Conservation (phyloP, 257 asterid genomes). For the Gentiana dahurica region DNA sequence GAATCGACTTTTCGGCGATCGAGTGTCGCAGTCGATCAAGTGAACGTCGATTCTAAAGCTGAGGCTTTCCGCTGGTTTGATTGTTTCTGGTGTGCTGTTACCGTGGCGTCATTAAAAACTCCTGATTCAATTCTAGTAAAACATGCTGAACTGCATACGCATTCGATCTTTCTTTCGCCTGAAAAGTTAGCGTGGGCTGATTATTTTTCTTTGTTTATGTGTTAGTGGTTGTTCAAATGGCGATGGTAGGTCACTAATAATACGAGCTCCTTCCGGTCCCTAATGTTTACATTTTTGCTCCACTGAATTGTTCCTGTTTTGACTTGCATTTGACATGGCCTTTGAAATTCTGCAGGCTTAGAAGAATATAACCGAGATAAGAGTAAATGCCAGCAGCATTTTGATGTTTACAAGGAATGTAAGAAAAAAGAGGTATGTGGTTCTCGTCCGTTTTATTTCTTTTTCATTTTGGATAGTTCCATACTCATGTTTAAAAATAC, state of each 20-base stretch:
- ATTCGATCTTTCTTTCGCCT: too few relatives aligned
- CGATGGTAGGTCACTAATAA: not conserved
- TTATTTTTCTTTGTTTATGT: not conserved
- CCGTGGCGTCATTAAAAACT: too few relatives aligned
- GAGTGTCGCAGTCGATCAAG: too few relatives aligned
- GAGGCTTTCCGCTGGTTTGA: too few relatives aligned
- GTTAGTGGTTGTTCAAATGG: not conserved
- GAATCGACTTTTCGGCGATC: too few relatives aligned
- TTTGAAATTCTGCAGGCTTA: conserved; percentile 39
- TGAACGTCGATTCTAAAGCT: too few relatives aligned
- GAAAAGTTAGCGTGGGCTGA: not conserved
- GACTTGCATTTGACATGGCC: too few relatives aligned
- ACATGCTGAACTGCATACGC: too few relatives aligned
- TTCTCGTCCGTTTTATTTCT: not conserved
- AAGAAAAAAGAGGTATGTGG: conserved; percentile 70
- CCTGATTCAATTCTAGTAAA: too few relatives aligned
- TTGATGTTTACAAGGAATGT: conserved; percentile 94
- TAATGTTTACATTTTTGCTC: not conserved
- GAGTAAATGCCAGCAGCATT: conserved; percentile 90
- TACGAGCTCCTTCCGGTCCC: not conserved
- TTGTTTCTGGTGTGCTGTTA: too few relatives aligned
- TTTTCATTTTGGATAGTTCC: not conserved
- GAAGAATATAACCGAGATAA: conserved; percentile 51
- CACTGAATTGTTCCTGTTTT: not conserved
- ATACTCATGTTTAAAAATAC: not conserved